phyloP scores from a whole-genome alignment of 2,329 filamentous ascomycete species.

The Rachicladosporium sp. region DNA sequence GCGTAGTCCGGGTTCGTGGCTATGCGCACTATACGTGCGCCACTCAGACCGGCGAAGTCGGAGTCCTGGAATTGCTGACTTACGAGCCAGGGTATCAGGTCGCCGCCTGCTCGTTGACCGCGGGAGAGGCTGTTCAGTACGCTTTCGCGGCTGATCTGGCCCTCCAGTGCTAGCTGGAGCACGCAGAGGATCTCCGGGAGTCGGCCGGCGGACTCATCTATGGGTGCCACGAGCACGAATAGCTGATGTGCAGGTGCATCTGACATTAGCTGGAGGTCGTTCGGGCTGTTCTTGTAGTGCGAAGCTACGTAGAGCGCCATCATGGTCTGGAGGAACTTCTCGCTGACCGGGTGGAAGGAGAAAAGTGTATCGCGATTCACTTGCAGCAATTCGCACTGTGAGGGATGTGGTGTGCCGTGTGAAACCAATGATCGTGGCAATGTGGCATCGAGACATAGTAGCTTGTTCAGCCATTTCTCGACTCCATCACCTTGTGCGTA shows the following conservation, averaged over 20 bases:
- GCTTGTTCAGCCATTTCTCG: slow-evolving; percentile 90
- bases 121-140: slow-evolving; percentile 81
- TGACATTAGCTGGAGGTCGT: slow-evolving; percentile 96
- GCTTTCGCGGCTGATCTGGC: slow-evolving; percentile 84
- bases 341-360: slow-evolving; percentile 92
- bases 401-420: slow-evolving; percentile 78
- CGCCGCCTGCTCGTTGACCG: slow-evolving; percentile 78
- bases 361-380: slow-evolving; percentile 97
- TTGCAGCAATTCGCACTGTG: slow-evolving; percentile 78
- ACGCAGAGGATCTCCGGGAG: slow-evolving; percentile 90
- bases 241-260: slow-evolving; percentile 94
- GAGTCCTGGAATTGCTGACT: slow-evolving; percentile 98
- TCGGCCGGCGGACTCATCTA: slow-evolving; percentile 61
- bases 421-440: slow-evolving; percentile 65
- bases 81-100: slow-evolving; percentile 93
- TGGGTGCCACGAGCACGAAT: slow-evolving; percentile 82
- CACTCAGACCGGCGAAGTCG: slow-evolving; percentile 86
- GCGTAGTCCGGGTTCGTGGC: slow-evolving; percentile 92
- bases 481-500: slow-evolving; percentile 84
- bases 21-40: slow-evolving; percentile 83
- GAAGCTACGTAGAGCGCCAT: slow-evolving; percentile 94
- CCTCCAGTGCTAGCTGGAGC: slow-evolving; percentile 86
- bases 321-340: slow-evolving; percentile 96
- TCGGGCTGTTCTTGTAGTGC: slow-evolving; percentile 96
- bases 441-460: slow-evolving; percentile 88